These are phyloP conservation scores for Hyphodiscus sp. DNA, from an alignment of 2,329 filamentous ascomycete species.

Conservation along the genomic window DNA sequence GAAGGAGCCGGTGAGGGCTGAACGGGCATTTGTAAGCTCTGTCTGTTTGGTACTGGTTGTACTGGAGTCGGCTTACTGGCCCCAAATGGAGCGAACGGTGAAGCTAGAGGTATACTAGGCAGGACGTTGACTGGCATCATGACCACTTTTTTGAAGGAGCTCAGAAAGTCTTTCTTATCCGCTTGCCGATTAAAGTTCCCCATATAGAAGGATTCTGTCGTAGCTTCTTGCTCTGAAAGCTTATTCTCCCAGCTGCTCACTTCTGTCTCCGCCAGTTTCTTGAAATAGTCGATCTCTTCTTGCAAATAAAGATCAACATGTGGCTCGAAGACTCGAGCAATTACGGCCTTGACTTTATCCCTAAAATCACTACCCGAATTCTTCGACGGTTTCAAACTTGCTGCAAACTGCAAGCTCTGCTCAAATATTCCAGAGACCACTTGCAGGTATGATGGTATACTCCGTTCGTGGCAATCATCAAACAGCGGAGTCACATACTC, in stretches of 20 bases:
- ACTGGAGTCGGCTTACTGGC: constrained; percentile 31
- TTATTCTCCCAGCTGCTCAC: constrained; percentile 88
- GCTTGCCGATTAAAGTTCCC: constrained; percentile 88
- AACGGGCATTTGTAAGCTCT: constrained; percentile 26
- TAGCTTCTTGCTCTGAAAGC: constrained; percentile 82
- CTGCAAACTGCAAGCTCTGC: constrained; percentile 72
- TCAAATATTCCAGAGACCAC: constrained; percentile 84
- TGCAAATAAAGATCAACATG: constrained; percentile 91
- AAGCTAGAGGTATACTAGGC: constrained; percentile 57
- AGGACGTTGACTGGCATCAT: constrained; percentile 97
- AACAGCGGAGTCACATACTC: constrained; percentile 83
- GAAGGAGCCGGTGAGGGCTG: constrained; percentile 31
- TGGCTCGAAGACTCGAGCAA: constrained; percentile 74
- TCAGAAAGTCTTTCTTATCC: constrained; percentile 93
- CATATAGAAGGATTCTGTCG: constrained; percentile 92
- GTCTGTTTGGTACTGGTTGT: constrained; percentile 15
- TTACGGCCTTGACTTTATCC: constrained; percentile 59
- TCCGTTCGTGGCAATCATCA: constrained; percentile 75
- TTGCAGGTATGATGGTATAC: constrained; percentile 72
- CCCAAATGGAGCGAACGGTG: constrained; percentile 51
- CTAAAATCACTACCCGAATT: constrained; percentile 54
- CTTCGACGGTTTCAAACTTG: constrained; percentile 61
- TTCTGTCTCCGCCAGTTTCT: constrained; percentile 65
- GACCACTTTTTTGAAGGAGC: constrained; percentile 95
- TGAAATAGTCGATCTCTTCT: constrained; percentile 85